Percentiles rank a stretch among this genome's conserved stretches.
Evolutionary conservation across 2,329 filamentous ascomycete species (phyloP).

Genomic region (Cordyceps javanica): DNA sequence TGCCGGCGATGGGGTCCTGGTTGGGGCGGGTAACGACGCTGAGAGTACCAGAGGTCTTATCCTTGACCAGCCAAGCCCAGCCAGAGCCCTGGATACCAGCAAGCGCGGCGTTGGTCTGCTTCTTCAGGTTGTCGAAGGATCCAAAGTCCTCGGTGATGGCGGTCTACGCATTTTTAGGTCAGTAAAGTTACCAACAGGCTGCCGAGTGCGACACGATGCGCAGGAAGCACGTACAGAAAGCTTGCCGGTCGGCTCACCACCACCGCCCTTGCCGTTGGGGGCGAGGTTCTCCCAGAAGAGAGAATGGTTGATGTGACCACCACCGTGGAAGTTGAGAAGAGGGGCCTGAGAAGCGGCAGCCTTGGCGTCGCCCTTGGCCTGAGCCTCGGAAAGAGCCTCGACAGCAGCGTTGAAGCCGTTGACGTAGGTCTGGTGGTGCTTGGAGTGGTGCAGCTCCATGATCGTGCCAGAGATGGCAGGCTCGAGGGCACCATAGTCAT

Average conservation of each 20-base stretch:
- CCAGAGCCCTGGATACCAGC: constrained; percentile 79
- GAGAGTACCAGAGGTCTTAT: constrained; percentile 56
- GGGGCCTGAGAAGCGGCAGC: constrained; percentile 45
- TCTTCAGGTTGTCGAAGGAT: constrained; percentile 55
- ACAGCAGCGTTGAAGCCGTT: constrained; percentile 78
- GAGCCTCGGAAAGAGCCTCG: constrained; percentile 62
- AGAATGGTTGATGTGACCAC: constrained; percentile 80
- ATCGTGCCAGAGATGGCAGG: constrained; percentile 77
- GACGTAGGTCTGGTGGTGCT: constrained; percentile 92
- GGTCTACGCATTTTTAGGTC: constrained; percentile 25
- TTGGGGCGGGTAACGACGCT: constrained; percentile 69
- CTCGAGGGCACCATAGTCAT: constrained; percentile 96
- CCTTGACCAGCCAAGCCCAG: constrained; percentile 84
- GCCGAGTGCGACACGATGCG: background rate
- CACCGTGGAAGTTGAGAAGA: constrained; percentile 71
- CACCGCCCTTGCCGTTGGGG: constrained; percentile 55
- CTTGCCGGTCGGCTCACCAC: constrained; percentile 54
- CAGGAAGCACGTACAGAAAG: constrained; percentile 46
- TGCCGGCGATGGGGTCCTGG: constrained; percentile 83
- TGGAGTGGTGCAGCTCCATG: constrained; percentile 93
- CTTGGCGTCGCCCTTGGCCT: constrained; percentile 53
- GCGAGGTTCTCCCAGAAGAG: constrained; percentile 82
- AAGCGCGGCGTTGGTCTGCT: constrained; percentile 62
- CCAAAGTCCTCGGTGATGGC: constrained; percentile 64
- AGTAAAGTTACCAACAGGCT: background rate